Percentiles rank a stretch among this genome's conserved stretches.
Conservation (phyloP, 1,284 basidiomycete species). For the Phellinidium pouzarii region DNA sequence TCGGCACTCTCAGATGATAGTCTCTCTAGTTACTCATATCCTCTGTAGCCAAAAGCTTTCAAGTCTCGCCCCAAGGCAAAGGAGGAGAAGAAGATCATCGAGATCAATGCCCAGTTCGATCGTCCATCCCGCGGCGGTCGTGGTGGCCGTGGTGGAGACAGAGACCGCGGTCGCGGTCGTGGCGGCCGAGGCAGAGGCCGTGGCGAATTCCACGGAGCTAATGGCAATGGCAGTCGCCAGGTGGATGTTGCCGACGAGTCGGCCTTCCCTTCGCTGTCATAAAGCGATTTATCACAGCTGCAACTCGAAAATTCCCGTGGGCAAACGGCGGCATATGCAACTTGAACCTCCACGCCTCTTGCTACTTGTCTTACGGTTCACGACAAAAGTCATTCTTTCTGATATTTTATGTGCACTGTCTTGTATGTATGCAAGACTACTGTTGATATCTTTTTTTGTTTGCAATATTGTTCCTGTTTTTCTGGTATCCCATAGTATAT, state of each 20-base stretch:
- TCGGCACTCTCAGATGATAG: neutral
- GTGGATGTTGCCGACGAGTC: constrained; percentile 72
- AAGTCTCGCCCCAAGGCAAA: constrained; percentile 60
- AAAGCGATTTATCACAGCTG: neutral
- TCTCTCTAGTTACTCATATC: neutral
- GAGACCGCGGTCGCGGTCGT: constrained; percentile 32
- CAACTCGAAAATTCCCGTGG: neutral
- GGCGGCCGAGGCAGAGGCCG: constrained; percentile 16
- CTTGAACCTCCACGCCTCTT: no score
- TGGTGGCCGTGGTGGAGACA: constrained; percentile 37
- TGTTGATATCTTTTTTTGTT: constrained; percentile 2
- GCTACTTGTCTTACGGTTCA: neutral
- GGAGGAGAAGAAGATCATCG: constrained; percentile 71
- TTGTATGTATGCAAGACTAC: constrained; percentile 18
- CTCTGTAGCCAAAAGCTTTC: constrained; percentile 48
- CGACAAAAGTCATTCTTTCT: constrained; percentile 8
- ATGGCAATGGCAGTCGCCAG: constrained; percentile 28
- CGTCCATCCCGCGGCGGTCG: constrained; percentile 56
- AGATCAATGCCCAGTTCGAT: constrained; percentile 73
- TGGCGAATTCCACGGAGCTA: constrained; percentile 21
- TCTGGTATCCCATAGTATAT: constrained; percentile 1
- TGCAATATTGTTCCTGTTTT: neutral
- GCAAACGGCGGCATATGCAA: neutral
- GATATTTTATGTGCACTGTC: constrained; percentile 15
- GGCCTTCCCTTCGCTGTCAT: constrained; percentile 72